These are phyloP conservation scores for Ophiostoma perfectum DNA, from an alignment of 2,329 filamentous ascomycete species.

Conservation along the genomic window DNA sequence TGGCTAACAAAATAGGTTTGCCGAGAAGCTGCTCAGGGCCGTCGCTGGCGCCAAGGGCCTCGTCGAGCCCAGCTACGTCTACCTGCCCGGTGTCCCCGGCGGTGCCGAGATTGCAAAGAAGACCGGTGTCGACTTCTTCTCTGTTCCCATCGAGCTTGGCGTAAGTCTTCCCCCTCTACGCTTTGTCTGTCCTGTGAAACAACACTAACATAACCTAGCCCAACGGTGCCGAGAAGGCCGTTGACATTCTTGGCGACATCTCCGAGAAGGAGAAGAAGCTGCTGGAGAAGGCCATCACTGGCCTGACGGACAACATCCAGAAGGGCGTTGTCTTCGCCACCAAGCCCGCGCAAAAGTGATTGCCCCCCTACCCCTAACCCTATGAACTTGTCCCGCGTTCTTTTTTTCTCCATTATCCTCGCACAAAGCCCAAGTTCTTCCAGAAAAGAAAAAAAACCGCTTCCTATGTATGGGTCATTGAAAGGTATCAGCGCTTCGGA, in stretches of 20 bases:
- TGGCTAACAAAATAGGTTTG: conserved; percentile 58
- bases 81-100: conserved; percentile 82
- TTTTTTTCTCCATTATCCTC: conserved; percentile 9
- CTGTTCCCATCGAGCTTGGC: conserved; percentile 89
- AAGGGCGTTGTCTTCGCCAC: conserved; percentile 89
- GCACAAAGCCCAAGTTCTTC: conserved; percentile 15
- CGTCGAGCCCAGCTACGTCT: conserved; percentile 91
- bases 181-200: conserved; percentile 13
- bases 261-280: conserved; percentile 87
- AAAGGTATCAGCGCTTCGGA: neutral
- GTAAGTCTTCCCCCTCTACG: conserved; percentile 53
- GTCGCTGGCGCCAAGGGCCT: conserved; percentile 84
- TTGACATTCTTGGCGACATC: conserved; percentile 69
- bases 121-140: conserved; percentile 89
- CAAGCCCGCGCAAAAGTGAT: conserved; percentile 85
- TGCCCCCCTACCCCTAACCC: conserved; percentile 31
- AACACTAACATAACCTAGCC: conserved; percentile 49
- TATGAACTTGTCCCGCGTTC: conserved; percentile 8
- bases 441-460: conserved; percentile 12
- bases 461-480: conserved; percentile 12
- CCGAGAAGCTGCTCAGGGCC: conserved; percentile 89
- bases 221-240: conserved; percentile 78
- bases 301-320: conserved; percentile 84
- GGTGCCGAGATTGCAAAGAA: conserved; percentile 81
- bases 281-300: conserved; percentile 67